Base-by-base conservation (phyloP, 345 rosid species). In the Geranium brycei region DNA sequence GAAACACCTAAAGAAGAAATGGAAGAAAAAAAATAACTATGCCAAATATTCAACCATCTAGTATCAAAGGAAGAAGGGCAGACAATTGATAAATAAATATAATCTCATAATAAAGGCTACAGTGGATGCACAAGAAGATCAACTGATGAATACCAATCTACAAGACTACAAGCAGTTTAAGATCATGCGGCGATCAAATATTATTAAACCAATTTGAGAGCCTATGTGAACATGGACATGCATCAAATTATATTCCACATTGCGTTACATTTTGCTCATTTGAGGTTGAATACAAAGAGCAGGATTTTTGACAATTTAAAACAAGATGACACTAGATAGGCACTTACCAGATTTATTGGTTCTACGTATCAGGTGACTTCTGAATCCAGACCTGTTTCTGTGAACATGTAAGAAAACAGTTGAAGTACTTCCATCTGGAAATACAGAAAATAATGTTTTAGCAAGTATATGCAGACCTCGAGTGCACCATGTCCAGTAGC, bases 371-470 rank as follows among this genome's bases (percentile, higher is more conserved):
- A 47, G 53, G 53, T 47, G 93, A 71, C 67, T 86, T 89, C 71
- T 87, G 96, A 70, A 89, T 80, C 96, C 96, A 89, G 64, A 80
- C 85, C 67, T 86, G 93, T 79, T 86, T 89, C 96, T 89, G 89
- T 69, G 64, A 65, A 57, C 70, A 59, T 68, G 72, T 47, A n/a
- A 63, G 68, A 58, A n/a, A 15, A 61, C 64, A 38, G 30, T 66
- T 51, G 74, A 30, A 55, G 2, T n/a, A 57, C 63, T 32, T 68
- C 67, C 30, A 56, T 60, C 57, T 57, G 57, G n/a, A 47, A 31
- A 11, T 51, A 57, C 66, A 17, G 32, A 59, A 69, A 62, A 32
- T 32, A 63, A 47, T 2, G 14, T 47, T 47, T 47, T 47, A 47
- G 53, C 53, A 47, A 6, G 53, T 47, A 18, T 31, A 53, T 61